Base-by-base conservation (phyloP, 179 eudicot species). In the Patellifolia procumbens region DNA sequence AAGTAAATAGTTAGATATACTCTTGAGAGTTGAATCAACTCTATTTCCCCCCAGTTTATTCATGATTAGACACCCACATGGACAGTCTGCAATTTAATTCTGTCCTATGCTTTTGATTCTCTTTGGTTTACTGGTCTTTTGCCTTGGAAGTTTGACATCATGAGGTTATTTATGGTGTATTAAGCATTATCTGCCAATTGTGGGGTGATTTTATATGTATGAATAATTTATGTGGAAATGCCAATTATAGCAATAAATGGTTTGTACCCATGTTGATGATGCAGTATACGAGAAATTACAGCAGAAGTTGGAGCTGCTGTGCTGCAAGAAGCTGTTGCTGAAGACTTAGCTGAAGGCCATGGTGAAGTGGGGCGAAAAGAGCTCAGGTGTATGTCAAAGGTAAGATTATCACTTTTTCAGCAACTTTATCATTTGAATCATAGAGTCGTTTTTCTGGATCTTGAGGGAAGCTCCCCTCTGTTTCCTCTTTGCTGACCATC, bases 221-320 rank as follows among this genome's bases (percentile, higher is more conserved):
- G 56, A 13, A 53, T 15, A 32, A 43, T 72, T 43, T 65, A 22
- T 53, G 42, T 56, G 55, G 29, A 60, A n/a, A 43, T 73, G 58
- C 4, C 46, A 68, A 43, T 43, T 1, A 52, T 20, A 65, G 13
- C 17, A 43, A 17, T 31, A 26, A 66, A 31, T 31, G n/a, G 59
- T 34, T 8, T 26, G 26, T n/a, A 35, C 28, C n/a, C 20, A 19
- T 66, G 68, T 67, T 76, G 6, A 12, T 49, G n/a, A 34, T 88
- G 84, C 90, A 95, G 99, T 76, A 95, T 95, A 80, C 81, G 98
- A 83, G 88, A 92, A 70, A 94, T 94, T 60, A 95, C 99, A 22
- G 97, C 97, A 62, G 92, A 95, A 80, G 99, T 95, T 78, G 99
- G 86, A 80, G 95, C 97, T 76, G 95, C 97, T 71, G 97, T 95